Base-by-base conservation (phyloP, 192 early-diverging fungal species). In the Umbelopsis sp. region DNA sequence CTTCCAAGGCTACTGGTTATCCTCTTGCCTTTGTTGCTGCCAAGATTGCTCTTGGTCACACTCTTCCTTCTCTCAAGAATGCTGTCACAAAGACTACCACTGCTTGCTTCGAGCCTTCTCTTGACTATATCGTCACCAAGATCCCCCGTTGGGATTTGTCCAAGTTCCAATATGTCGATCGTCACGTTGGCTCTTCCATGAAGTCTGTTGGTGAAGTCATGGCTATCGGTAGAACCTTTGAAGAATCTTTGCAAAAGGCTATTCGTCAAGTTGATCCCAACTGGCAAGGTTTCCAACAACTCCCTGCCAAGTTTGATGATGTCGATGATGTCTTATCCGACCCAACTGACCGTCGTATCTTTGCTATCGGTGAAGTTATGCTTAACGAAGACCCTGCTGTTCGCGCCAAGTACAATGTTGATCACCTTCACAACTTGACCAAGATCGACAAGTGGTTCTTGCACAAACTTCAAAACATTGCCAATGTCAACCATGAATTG, bases 131-230 rank as follows among this genome's bases (percentile, higher is more conserved):
- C 45, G 96, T 99, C 17, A 91, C 90, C 69, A 99, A 99, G 88
- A 97, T 99, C 75, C 97, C 97, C 72, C 89, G 96, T 38, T 99
- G 97, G 97, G 97, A 99, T 80, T 83, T 99, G 65, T 86, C 77
- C 65, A 99, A 99, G 82, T 99, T 99, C 81, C 87, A 92, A 66
- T 92, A 92, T 76, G 97, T 99, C 26, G 84, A 86, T 70, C 89
- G 91, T 74, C 87, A 93, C 52, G 87, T 96, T 56, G 94, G 94
- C 17, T 91, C 90, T 24, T 87, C 90, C 47, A 98, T 98, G 96
- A 99, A 99, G 82, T 91, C 88, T 71, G 97, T 99, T 3, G 97
- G 97, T 67, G 97, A 99, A 75, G 96, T 99, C 66, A 99, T 99
- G 97, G 95, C 95, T 5, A 97, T 99, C 78, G 97, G 96, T 21